Percentiles rank a stretch among this genome's conserved stretches.
Conservation (phyloP, 345 rosid species). For the Eucalyptus marginata region DNA sequence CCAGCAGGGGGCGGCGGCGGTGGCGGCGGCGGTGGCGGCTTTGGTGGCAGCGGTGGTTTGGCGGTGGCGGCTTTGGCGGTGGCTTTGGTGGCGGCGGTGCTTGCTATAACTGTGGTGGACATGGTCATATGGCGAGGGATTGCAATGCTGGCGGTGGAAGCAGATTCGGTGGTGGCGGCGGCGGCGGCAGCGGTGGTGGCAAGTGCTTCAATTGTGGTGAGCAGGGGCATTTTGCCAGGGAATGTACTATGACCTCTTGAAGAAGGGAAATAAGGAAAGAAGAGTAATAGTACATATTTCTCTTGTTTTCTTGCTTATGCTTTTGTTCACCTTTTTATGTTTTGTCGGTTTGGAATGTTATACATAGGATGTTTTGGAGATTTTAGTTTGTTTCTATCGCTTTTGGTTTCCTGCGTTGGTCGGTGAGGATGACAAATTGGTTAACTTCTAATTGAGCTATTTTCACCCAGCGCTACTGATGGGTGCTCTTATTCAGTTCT, state of each 20-base stretch:
- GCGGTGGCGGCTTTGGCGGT: too few species aligned
- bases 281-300: constrained; percentile 2
- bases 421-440: neutral
- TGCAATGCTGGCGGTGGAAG: constrained; percentile 17
- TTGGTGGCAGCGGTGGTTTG: neutral
- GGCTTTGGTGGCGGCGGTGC: neutral
- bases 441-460: neutral
- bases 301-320: neutral
- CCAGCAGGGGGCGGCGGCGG: neutral
- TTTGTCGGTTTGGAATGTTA: neutral
- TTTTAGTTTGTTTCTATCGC: neutral
- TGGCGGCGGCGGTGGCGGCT: constrained; percentile 11
- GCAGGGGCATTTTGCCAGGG: constrained; percentile 30
- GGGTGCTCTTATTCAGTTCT: neutral
- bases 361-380: neutral
- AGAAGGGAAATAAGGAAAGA: neutral
- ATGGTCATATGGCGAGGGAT: constrained; percentile 62
- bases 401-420: neutral
- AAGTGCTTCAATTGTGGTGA: constrained; percentile 22
- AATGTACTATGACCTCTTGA: constrained; percentile 10
- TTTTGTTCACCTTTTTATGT: neutral
- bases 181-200: neutral
- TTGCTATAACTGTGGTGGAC: constrained; percentile 47
- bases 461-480: neutral
- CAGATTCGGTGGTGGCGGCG: neutral